Percentiles rank a stretch among this genome's conserved stretches.
phyloP scores from a whole-genome alignment of 1,284 basidiomycete species.

The Thecaphora thlaspeos region DNA sequence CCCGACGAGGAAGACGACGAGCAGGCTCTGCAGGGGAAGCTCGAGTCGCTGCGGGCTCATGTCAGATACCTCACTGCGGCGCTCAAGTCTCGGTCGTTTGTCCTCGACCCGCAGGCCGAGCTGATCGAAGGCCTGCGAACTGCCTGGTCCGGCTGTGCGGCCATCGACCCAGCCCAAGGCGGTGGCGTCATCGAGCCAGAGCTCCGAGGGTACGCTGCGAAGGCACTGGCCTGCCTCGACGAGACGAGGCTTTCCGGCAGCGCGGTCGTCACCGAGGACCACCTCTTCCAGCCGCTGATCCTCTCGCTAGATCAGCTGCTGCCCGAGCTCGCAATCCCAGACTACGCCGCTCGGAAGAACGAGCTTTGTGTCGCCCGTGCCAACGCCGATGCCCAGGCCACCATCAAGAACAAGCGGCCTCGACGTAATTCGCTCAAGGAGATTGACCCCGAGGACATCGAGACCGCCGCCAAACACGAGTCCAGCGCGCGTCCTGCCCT shows the following conservation, averaged over 20 bases:
- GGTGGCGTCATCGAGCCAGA: neutral
- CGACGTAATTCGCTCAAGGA: constrained; percentile 8
- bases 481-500: constrained; percentile 9
- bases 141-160: neutral
- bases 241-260: neutral
- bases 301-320: neutral
- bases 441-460: constrained; percentile 15
- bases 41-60: constrained; percentile 4
- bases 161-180: neutral
- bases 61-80: constrained; percentile 6
- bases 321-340: neutral
- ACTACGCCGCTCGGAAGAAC: neutral
- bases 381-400: neutral
- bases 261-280: neutral
- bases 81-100: constrained; percentile 10
- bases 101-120: constrained; percentile 15
- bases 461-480: constrained; percentile 9
- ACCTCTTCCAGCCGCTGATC: neutral
- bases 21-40: neutral
- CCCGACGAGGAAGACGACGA: constrained; percentile 19
- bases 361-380: neutral
- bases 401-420: neutral
- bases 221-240: neutral
- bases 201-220: neutral
- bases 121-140: constrained; percentile 3